Base-by-base conservation (phyloP, 345 rosid species). In the Gynandropsis gynandra region DNA sequence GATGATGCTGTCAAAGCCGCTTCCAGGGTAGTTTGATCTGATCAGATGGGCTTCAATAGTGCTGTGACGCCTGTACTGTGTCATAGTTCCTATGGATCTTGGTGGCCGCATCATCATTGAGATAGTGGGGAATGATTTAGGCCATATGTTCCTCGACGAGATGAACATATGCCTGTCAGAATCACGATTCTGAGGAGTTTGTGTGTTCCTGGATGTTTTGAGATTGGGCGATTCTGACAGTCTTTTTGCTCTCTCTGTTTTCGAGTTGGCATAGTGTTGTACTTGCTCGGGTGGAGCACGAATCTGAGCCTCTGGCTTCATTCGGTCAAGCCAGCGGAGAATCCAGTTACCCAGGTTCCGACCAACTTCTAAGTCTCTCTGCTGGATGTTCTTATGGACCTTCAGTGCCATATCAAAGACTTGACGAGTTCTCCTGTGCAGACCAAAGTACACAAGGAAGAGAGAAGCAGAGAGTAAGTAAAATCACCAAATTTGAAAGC, bases 251-350 rank as follows among this genome's bases (percentile, higher is more conserved):
- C 56, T 71, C 46, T 34, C 59, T 1, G 62, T 49, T 62, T 39
- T 64, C 56, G 62, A 13, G 51, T 49, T 56, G 36, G 29, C 37
- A 1, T 43, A 24, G 43, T 56, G 56, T 35, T 62, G 63, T 19
- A 45, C 52, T 18, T 49, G 2, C 5, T 24, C 29, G 2, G 29
- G 29, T 24, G 29, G 29, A 7, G 66, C 16, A 21, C 82, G 74
- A 47, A 87, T 83, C 61, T 77, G 79, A 34, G 96, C 96, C 8
- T 95, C 77, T 24, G 98, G 95, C 66, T 84, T 90, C 87, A 80
- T 77, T 29, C 70, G 65, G 60, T 84, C 82, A 48, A 90, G 89
- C 78, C 82, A 79, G 4, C 80, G 72, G 42, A 87, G 75, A 50
- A 87, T 78, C 87, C 92, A 52, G 76, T 82, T 89, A 27, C 97